Conservation (phyloP, 192 early-diverging fungal genomes). For the Lobulomyces angularis region DNA sequence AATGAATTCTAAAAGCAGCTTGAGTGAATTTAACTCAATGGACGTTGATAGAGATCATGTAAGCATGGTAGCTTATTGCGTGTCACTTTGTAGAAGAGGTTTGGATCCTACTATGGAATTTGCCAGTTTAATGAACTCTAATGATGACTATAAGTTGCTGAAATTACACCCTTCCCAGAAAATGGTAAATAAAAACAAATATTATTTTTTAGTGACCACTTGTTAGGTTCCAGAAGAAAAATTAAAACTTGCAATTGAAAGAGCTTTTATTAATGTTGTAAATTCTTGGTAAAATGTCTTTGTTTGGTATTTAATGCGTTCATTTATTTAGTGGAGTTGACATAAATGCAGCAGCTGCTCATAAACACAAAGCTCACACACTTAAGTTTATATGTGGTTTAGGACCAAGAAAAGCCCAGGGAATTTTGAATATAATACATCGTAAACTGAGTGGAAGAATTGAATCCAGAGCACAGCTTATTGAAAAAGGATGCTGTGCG, state of each 20-base stretch:
- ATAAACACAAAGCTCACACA: conserved; percentile 52
- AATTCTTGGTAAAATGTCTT: conserved; percentile 30
- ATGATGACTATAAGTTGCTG: conserved; percentile 35
- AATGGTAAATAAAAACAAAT: conserved; percentile 26
- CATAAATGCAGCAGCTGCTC: conserved; percentile 63
- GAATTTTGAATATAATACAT: conserved; percentile 11
- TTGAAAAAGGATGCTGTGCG: conserved; percentile 51
- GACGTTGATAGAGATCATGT: conserved; percentile 42
- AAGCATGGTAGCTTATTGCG: conserved; percentile 83
- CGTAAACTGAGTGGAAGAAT: conserved; percentile 26
- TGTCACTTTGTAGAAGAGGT: conserved; percentile 65
- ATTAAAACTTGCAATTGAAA: conserved; percentile 57
- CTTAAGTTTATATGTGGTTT: conserved; percentile 86
- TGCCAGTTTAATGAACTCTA: conserved; percentile 52
- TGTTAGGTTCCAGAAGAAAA: conserved; percentile 48
- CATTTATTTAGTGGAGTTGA: conserved; percentile 58
- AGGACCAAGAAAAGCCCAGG: conserved; percentile 83
- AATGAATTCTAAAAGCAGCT: conserved; percentile 62
- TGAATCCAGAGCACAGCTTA: conserved; percentile 58
- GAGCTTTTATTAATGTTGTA: conserved; percentile 77
- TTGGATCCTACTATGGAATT: conserved; percentile 77
- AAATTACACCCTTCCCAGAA: conserved; percentile 64
- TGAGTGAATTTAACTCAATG: conserved; percentile 53
- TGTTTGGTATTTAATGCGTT: neutral
- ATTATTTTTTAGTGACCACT: neutral